phyloP scores from a whole-genome alignment of 352 stramenopile species.

The Phytophthora tentaculata region DNA sequence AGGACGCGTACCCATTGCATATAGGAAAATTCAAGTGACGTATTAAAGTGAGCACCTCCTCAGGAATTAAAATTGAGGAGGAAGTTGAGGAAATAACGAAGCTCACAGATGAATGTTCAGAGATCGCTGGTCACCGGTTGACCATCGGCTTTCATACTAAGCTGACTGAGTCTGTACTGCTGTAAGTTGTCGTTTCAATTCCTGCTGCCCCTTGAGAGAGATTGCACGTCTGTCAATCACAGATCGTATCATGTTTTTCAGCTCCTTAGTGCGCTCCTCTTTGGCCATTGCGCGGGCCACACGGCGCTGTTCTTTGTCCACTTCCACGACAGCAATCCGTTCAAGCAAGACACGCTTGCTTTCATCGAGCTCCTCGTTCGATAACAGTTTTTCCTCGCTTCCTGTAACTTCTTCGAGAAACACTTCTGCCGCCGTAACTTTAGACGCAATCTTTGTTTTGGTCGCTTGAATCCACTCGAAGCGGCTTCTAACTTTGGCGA shows the following conservation, averaged over 20 bases:
- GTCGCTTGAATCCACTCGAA: conserved; percentile 46
- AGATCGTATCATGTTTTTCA: conserved; percentile 39
- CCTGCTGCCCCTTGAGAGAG: conserved; percentile 40
- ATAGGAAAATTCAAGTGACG: conserved; percentile 48
- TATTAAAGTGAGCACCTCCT: conserved; percentile 49
- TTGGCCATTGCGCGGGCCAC: conserved; percentile 37
- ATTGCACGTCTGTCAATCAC: conserved; percentile 44
- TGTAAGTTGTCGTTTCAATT: conserved; percentile 35
- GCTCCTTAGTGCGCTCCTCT: conserved; percentile 40
- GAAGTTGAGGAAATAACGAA: conserved; percentile 50
- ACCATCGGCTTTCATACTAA: conserved; percentile 7
- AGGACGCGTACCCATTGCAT: conserved; percentile 33
- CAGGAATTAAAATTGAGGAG: conserved; percentile 46
- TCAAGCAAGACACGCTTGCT: conserved; percentile 39
- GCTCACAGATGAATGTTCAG: conserved; percentile 47
- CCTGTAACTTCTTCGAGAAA: conserved; percentile 24
- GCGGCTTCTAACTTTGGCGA: conserved; percentile 41
- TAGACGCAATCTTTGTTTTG: conserved; percentile 20
- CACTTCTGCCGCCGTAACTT: background rate
- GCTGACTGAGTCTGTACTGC: conserved; percentile 30
- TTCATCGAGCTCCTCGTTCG: conserved; percentile 35
- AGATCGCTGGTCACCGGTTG: conserved; percentile 4
- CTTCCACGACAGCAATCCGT: conserved; percentile 34
- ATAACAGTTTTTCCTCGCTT: conserved; percentile 25
- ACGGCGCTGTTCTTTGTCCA: conserved; percentile 35